phyloP scores from a whole-genome alignment of 768 basidiomycete genomes.

The Pisolithus sp. region DNA sequence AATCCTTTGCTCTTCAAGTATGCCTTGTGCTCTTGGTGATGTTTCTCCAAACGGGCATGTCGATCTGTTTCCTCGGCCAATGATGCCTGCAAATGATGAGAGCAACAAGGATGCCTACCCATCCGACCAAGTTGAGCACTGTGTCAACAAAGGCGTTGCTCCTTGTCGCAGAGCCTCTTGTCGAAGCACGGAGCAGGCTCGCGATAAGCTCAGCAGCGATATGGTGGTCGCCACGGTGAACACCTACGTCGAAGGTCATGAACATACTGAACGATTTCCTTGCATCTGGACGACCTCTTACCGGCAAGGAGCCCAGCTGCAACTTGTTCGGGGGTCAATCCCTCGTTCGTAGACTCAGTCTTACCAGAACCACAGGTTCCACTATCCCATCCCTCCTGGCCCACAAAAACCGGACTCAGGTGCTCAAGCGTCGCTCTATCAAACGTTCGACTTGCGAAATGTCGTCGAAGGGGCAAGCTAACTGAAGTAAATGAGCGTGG shows the following conservation, averaged over 20 bases:
- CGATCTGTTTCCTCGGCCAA: conserved; percentile 32
- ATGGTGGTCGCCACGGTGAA: conserved; percentile 63
- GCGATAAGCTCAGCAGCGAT: conserved; percentile 70
- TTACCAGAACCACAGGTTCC: conserved; percentile 34
- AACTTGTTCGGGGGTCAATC: conserved; percentile 55
- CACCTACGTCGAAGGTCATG: conserved; percentile 35
- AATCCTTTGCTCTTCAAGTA: conserved; percentile 42
- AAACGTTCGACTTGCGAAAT: conserved; percentile 34
- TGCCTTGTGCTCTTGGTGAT: conserved; percentile 40
- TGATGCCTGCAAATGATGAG: not conserved
- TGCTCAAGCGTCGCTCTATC: conserved; percentile 20
- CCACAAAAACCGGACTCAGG: conserved; percentile 9
- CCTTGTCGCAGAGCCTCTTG: conserved; percentile 54
- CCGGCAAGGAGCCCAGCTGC: conserved; percentile 57
- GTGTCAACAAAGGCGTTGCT: conserved; percentile 56
- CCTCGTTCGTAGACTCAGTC: conserved; percentile 70
- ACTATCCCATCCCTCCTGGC: conserved; percentile 7
- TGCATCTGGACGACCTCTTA: conserved; percentile 17
- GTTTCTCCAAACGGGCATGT: conserved; percentile 47
- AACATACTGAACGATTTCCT: not conserved
- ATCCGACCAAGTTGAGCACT: conserved; percentile 35
- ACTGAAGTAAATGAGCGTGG: conserved; percentile 4
- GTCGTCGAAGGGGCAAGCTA: conserved; percentile 17
- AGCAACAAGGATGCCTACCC: conserved; percentile 30
- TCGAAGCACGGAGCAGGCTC: conserved; percentile 58